Base-by-base conservation (phyloP, 768 basidiomycete genomes). In the Trametes cingulata region DNA sequence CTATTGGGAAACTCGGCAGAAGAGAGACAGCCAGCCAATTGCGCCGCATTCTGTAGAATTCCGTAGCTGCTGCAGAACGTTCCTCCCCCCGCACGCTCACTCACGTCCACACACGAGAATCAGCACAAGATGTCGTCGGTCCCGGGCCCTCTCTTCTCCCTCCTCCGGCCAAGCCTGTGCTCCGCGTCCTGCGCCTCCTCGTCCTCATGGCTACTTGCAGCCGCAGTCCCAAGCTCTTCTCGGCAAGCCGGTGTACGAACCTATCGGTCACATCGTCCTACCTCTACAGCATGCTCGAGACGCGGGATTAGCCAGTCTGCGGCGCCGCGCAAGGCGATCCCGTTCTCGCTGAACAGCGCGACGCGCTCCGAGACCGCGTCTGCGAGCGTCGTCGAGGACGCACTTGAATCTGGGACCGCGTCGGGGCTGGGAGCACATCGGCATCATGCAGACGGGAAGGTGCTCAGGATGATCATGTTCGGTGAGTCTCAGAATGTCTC, bases 401-500 rank as follows among this genome's bases (percentile, higher is more conserved):
- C 39, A 25, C 4, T 37, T 19, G 24, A 15, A 39, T 41, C 40
- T 29, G 27, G 45, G 47, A 33, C 29, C n/a, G n/a, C n/a, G 29
- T 5, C 29, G 29, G 29, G 29, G 29, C 10, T 33, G 10, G 29
- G 29, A 4, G 29, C 6, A 33, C 29, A n/a, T n/a, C n/a, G n/a
- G n/a, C n/a, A 33, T 33, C 29, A 33, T 33, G 29, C 29, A 22
- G 52, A 60, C 29, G 60, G 37, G 63, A 67, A 65, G 58, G 60
- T 69, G 35, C 65, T 87, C 51, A 81, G 88, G 53, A 86, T 89
- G 82, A 76, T 91, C 60, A 83, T 90, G 78, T 90, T 89, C 71
- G 89, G 61, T 63, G 61, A 41, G 61, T 58, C 12, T 17, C 13
- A n/a, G n/a, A n/a, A n/a, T 14, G 20, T 22, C 17, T 1, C n/a